Evolutionary conservation across 768 basidiomycete species (phyloP), one percentile per base, ranked within the genome.

Genomic region (Tricholoma terreum): DNA sequence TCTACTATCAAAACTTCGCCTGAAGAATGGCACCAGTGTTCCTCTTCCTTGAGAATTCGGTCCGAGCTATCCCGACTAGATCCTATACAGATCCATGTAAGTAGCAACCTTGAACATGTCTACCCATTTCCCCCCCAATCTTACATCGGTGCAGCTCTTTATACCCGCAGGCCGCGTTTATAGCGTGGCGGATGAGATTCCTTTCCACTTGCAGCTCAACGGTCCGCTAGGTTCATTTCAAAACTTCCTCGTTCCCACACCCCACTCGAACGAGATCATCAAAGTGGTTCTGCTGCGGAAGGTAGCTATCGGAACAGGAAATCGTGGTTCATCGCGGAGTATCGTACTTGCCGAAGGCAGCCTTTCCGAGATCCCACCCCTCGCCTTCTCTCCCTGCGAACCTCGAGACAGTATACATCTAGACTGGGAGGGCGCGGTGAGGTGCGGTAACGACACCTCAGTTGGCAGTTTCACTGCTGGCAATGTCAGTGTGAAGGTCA

Each of bases 171-270:
- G 76, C 11, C 80, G 79, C 48, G 76, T 80, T 15, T 89, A 79
- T 68, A 79, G 80, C 7, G 40, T 85, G 30, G 64, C 72, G 9
- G 84, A 87, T 59, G 74, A 71, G 15, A 84, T 89, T 8, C 85
- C 85, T 6, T 84, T 88, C 67, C 84, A 87, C 62, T 64, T 89
- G 15, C 87, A 88, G 60, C 72, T 89, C 34, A 75, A 75, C 27
- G 85, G 79, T 9, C 72, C 73, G 17, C 60, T 75, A 1, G 63
- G 71, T 19, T 79, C 82, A 1, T 73, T 87, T 7, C 71, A 69
- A 19, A 75, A 78, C 15, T 77, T 86, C 61, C 65, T 84, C 58
- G 64, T 69, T 51, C 65, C 62, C 30, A 54, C 61, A 12, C 36
- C 50, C 31, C 30, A 35, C 27, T 19, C 33, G 15, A 54, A 54